Evolutionary conservation across 805 yeast species (phyloP), one percentile per base, ranked within the genome.

Genomic region (Ogataea salicorniae): DNA sequence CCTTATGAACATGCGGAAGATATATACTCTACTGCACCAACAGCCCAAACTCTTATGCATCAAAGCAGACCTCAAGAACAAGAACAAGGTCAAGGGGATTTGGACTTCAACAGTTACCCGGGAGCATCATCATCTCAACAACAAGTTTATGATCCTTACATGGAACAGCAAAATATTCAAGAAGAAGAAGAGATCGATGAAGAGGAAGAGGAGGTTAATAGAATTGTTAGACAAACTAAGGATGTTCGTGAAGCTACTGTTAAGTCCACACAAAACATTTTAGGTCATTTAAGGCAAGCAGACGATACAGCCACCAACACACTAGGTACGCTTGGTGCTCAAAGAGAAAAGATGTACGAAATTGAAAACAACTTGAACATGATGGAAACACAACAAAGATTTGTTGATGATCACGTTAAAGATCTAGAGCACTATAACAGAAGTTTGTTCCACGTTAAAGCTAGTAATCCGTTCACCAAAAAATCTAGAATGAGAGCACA

Each of bases 251-350:
- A 87, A 58, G 94, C 89, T 58, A 84, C 96, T 2, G 81, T 90
- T 11, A 83, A 87, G 15, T 81, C 91, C 37, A 86, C 97, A 0
- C 78, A 95, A 60, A 89, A 89, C 58, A 90, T 95, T 1, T 68
- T 94, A 33, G 76, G 76, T 46, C 74, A 81, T 71, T 84, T 88
- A 2, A 76, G 79, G 48, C 84, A 83, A 47, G 90, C 91, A 1
- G 89, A 84, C 59, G 78, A 77, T 50, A 73, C 84, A 6, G 92
- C 89, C 35, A 72, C 83, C 52, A 91, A 92, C 62, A 85, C 97
- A 0, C 68, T 92, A 52, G 97, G 97, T 29, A 80, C 88, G 80
- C 75, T 94, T 42, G 99, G 99, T 23, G 79, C 91, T n/a, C 98
- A 94, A 66, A 82, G 94, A 48, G 97, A 90, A 62, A 75, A 88